phyloP scores from a whole-genome alignment of 139 green algal genomes.

The Micromonas commoda region DNA sequence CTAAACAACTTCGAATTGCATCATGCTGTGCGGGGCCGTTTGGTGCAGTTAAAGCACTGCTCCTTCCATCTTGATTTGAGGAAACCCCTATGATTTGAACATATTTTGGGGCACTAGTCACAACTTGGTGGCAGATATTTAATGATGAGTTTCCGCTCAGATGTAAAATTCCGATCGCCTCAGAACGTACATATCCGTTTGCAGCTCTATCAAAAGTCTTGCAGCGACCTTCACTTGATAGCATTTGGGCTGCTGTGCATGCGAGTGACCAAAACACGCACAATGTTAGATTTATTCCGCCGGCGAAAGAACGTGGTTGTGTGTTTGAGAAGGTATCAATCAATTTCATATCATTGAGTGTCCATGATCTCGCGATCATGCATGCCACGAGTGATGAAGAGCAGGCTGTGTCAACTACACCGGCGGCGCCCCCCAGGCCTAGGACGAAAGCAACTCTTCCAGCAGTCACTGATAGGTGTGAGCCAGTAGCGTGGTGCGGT shows the following conservation, averaged over 20 bases:
- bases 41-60: conserved; percentile 72
- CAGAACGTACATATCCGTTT: conserved; percentile 71
- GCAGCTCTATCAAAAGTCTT: conserved; percentile 73
- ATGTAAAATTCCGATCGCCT: conserved; percentile 31
- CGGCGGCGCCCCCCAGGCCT: conserved; percentile 15
- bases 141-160: background rate
- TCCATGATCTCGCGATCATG: background rate
- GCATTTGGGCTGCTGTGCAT: conserved; percentile 24
- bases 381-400: conserved; percentile 35
- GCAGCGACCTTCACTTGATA: conserved; percentile 60
- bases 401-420: conserved; percentile 33
- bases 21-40: conserved; percentile 76
- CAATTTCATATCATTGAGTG: background rate
- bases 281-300: conserved; percentile 22
- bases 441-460: conserved; percentile 28
- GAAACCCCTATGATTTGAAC: background rate
- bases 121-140: background rate
- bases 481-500: background rate
- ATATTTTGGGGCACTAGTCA: background rate
- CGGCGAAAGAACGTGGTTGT: conserved; percentile 1
- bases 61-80: conserved; percentile 76
- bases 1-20: conserved; percentile 53
- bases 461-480: conserved; percentile 22
- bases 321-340: no score
- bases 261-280: background rate